phyloP scores from a whole-genome alignment of 257 asterid genomes.

The Solanum verrucosum region DNA sequence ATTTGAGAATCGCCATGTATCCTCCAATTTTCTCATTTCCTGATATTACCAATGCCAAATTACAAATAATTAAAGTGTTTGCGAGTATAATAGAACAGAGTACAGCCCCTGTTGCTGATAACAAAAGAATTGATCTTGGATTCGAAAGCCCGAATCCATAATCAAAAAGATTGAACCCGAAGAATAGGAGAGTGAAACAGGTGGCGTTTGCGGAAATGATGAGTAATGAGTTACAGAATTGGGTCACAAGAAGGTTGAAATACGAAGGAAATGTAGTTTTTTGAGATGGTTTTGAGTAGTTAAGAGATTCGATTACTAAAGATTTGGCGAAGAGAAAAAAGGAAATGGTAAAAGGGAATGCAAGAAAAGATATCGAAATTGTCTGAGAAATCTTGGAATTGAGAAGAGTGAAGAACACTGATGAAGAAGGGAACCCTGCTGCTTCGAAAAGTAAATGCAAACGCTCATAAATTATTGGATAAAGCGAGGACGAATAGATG shows the following conservation, averaged over 20 bases:
- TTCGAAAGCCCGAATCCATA: slow-evolving; percentile 19
- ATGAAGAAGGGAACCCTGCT: slow-evolving; percentile 60
- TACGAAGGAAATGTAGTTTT: neutral
- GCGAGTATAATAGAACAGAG: slow-evolving; percentile 46
- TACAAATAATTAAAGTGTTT: slow-evolving; percentile 37
- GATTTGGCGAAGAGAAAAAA: slow-evolving; percentile 63
- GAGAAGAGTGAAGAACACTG: slow-evolving; percentile 46
- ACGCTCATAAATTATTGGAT: slow-evolving; percentile 34
- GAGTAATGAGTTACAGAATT: slow-evolving; percentile 37
- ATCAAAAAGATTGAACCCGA: slow-evolving; percentile 29
- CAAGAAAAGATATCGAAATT: slow-evolving; percentile 30
- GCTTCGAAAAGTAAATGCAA: slow-evolving; percentile 45
- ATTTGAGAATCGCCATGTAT: slow-evolving; percentile 30
- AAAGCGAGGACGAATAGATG: slow-evolving; percentile 30
- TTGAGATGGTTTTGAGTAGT: neutral
- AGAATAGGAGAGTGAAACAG: slow-evolving; percentile 28
- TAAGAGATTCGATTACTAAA: slow-evolving; percentile 23
- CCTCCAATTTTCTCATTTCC: slow-evolving; percentile 46
- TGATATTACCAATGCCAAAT: slow-evolving; percentile 38
- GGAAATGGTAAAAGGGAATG: slow-evolving; percentile 55
- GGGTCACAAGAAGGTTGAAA: slow-evolving; percentile 26
- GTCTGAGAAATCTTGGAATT: slow-evolving; percentile 68
- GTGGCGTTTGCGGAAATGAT: slow-evolving; percentile 44
- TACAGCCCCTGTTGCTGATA: slow-evolving; percentile 32
- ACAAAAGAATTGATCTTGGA: slow-evolving; percentile 4